Percentiles rank a stretch among this genome's conserved stretches.
phyloP scores from a whole-genome alignment of 2,329 filamentous ascomycete genomes.

The Hypomyces rosellus region DNA sequence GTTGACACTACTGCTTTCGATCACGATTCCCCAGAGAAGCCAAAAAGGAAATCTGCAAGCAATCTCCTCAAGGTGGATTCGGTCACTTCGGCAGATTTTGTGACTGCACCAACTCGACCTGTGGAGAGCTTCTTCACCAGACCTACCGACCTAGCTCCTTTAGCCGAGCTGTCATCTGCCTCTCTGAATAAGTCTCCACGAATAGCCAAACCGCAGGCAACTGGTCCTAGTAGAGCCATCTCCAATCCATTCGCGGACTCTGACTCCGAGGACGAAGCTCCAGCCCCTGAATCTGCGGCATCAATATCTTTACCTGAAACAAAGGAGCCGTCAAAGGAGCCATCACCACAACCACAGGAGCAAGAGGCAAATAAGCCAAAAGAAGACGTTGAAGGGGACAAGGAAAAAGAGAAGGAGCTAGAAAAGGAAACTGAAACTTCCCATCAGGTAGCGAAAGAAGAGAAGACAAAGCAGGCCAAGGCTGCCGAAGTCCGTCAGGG shows the following conservation, averaged over 20 bases:
- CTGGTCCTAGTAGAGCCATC: conserved; percentile 22
- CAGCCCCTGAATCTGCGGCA: conserved; percentile 1
- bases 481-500: conserved; percentile 32
- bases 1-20: conserved; percentile 38
- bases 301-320: conserved; percentile 11
- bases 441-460: conserved; percentile 17
- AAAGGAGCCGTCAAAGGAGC: conserved; percentile 1
- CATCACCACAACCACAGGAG: neutral
- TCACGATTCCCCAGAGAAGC: conserved; percentile 21
- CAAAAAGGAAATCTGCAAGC: conserved; percentile 8
- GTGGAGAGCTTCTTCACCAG: conserved; percentile 17
- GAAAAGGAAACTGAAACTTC: conserved; percentile 9
- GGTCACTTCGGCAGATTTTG: conserved; percentile 31
- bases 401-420: conserved; percentile 6
- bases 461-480: conserved; percentile 21
- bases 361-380: neutral
- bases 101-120: conserved; percentile 36
- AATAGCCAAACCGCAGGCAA: conserved; percentile 22
- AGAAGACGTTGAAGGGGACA: neutral
- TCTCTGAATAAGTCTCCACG: conserved; percentile 37
- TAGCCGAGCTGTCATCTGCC: conserved; percentile 36
- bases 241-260: conserved; percentile 31
- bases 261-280: conserved; percentile 4
- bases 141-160: conserved; percentile 24
- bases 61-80: conserved; percentile 16